Evolutionary conservation across 2,329 filamentous ascomycete species (phyloP).

Genomic region (Niveomyces coronatus): DNA sequence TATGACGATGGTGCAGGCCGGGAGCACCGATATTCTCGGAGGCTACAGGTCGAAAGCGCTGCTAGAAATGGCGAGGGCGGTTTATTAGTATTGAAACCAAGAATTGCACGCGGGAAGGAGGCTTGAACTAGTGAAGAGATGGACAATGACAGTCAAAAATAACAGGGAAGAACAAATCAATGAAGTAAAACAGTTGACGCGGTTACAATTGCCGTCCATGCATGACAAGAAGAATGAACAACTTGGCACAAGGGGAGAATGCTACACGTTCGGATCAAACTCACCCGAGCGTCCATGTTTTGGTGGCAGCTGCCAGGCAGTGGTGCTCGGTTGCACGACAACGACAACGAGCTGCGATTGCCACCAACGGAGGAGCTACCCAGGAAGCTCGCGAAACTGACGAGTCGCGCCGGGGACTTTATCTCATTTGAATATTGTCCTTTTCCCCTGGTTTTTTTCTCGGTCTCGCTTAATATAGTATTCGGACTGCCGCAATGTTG

Average conservation of each 20-base stretch:
- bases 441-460: background rate
- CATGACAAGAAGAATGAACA: slow-evolving; percentile 7
- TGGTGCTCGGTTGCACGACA: slow-evolving; percentile 9
- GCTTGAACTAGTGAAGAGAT: slow-evolving; percentile 2
- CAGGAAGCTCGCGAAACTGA: background rate
- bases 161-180: slow-evolving; percentile 4
- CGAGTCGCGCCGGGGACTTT: background rate
- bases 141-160: slow-evolving; percentile 2
- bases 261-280: slow-evolving; percentile 13
- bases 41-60: slow-evolving; percentile 34
- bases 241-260: background rate
- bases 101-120: slow-evolving; percentile 8
- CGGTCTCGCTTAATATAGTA: background rate
- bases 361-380: background rate
- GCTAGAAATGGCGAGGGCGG: slow-evolving; percentile 2
- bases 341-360: slow-evolving; percentile 8
- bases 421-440: background rate
- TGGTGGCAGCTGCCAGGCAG: slow-evolving; percentile 12
- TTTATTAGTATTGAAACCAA: slow-evolving; percentile 7
- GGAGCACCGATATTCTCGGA: slow-evolving; percentile 41
- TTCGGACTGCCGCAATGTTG: slow-evolving; percentile 1
- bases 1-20: slow-evolving; percentile 66
- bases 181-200: background rate
- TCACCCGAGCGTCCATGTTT: slow-evolving; percentile 26
- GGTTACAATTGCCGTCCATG: slow-evolving; percentile 9